These are phyloP conservation scores for Debaryomyces singareniensis DNA, from an alignment of 1,139 yeast species.

Conservation along the genomic window DNA sequence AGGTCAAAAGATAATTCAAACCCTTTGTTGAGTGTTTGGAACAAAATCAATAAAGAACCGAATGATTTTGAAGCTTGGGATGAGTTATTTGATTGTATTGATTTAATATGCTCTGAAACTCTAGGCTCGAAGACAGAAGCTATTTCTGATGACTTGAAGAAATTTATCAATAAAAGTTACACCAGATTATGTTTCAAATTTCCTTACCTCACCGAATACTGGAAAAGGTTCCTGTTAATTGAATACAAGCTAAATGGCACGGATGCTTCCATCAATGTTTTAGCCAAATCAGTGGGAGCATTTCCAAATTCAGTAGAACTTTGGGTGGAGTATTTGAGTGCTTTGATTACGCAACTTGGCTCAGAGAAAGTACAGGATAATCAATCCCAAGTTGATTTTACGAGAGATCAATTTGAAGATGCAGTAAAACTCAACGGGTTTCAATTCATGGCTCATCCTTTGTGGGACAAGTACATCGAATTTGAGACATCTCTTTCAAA, in stretches of 20 bases:
- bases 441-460: slow-evolving; percentile 53
- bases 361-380: slow-evolving; percentile 12
- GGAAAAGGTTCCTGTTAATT: slow-evolving; percentile 55
- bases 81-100: slow-evolving; percentile 16
- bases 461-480: slow-evolving; percentile 61
- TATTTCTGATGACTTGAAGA: slow-evolving; percentile 15
- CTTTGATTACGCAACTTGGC: slow-evolving; percentile 36
- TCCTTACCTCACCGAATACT: slow-evolving; percentile 52
- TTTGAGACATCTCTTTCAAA: slow-evolving; percentile 29
- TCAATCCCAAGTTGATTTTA: slow-evolving; percentile 11
- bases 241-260: slow-evolving; percentile 51
- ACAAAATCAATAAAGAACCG: slow-evolving; percentile 12
- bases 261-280: slow-evolving; percentile 38
- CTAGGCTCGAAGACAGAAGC: slow-evolving; percentile 8
- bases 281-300: slow-evolving; percentile 40
- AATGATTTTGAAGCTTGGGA: slow-evolving; percentile 29
- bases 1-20: background rate
- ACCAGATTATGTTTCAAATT: slow-evolving; percentile 37
- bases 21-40: too few relatives aligned
- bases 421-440: slow-evolving; percentile 43
- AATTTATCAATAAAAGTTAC: slow-evolving; percentile 15
- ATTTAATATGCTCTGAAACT: slow-evolving; percentile 12
- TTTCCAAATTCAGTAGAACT: slow-evolving; percentile 57
- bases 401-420: slow-evolving; percentile 32
- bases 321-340: slow-evolving; percentile 60